Base-by-base conservation (phyloP, 495 filamentous ascomycete genomes). In the Ramalina intermedia region DNA sequence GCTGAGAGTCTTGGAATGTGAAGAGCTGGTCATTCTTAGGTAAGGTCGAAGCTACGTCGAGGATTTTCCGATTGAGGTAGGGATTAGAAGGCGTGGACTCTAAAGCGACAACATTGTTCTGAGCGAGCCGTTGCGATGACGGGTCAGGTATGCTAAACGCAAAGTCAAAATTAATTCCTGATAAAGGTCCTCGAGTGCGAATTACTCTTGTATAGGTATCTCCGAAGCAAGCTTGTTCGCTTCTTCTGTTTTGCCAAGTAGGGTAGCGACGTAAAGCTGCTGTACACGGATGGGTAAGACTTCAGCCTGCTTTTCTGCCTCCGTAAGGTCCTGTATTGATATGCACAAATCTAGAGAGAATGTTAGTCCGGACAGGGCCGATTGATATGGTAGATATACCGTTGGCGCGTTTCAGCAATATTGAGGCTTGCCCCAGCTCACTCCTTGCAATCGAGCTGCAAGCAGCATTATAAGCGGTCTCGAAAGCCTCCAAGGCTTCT, bases 391-490 rank as follows among this genome's bases (percentile, higher is more conserved):
- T 9, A 16, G 26, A 63, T 66, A 21, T 58, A 82, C 80, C 74
- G 64, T 79, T 82, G 9, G 93, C 84, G 47, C 87, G 76, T 66
- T 84, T 88, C 33, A 99, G 66, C 40, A 96, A 69, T 16, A 94
- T 63, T 47, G 84, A 78, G 4, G 78, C 87, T 58, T 88, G 79
- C 17, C 61, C 67, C 43, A 89, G 75, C 54, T 88, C 85, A 11
- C 82, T 84, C 51, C 81, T 73, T 9, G 87, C 86, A 59, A 96
- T 84, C 60, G 80, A 82, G 39, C 75, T 75, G 61, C 90, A 96
- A 20, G 89, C 93, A 7, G 82, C 80, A 68, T 98, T 98, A 65
- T 89, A 98, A 0, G 87, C 76, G 4, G 83, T 93, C 65, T 98
- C 91, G 56, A 96, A 98, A 3, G 81, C 80, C 59, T 96, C 87